phyloP scores from a whole-genome alignment of 2,329 filamentous ascomycete genomes.

The Ophiocordyceps camponoti-rufipedis region DNA sequence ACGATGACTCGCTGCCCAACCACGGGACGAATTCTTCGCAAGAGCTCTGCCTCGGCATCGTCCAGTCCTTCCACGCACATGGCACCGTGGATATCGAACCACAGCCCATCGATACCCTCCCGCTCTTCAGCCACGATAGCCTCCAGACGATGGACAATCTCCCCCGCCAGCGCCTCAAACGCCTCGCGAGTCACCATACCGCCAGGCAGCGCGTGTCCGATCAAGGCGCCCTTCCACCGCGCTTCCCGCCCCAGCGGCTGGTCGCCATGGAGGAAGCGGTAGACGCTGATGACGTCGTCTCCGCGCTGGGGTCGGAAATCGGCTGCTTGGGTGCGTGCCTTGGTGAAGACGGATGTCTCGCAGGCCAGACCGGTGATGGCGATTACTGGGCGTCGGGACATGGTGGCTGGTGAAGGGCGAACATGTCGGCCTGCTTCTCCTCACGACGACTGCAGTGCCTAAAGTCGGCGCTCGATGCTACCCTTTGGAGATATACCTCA shows the following conservation, averaged over 20 bases:
- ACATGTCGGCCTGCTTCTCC: no score
- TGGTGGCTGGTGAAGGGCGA: no score
- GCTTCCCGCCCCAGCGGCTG: slow-evolving; percentile 21
- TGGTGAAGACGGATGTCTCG: slow-evolving; percentile 34
- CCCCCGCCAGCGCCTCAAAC: slow-evolving; percentile 23
- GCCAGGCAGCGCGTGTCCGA: slow-evolving; percentile 31
- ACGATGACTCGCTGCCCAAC: slow-evolving; percentile 27
- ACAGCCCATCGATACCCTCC: slow-evolving; percentile 24
- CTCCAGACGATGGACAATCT: slow-evolving; percentile 20
- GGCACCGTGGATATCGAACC: slow-evolving; percentile 37
- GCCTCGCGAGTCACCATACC: slow-evolving; percentile 25
- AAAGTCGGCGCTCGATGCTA: no score
- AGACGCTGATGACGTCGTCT: slow-evolving; percentile 21
- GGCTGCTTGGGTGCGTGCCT: slow-evolving; percentile 25
- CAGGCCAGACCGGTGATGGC: slow-evolving; percentile 33
- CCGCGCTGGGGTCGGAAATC: slow-evolving; percentile 31
- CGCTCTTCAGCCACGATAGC: slow-evolving; percentile 13
- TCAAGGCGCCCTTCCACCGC: slow-evolving; percentile 30
- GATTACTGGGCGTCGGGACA: slow-evolving; percentile 10
- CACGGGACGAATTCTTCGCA: slow-evolving; percentile 23
- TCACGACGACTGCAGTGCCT: no score
- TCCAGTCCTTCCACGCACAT: slow-evolving; percentile 32
- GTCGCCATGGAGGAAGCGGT: slow-evolving; percentile 23
- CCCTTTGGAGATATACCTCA: no score
- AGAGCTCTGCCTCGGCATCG: slow-evolving; percentile 28